Evolutionary conservation across 129 eudicot species (phyloP).

Genomic region (Smallanthus sonchifolius): DNA sequence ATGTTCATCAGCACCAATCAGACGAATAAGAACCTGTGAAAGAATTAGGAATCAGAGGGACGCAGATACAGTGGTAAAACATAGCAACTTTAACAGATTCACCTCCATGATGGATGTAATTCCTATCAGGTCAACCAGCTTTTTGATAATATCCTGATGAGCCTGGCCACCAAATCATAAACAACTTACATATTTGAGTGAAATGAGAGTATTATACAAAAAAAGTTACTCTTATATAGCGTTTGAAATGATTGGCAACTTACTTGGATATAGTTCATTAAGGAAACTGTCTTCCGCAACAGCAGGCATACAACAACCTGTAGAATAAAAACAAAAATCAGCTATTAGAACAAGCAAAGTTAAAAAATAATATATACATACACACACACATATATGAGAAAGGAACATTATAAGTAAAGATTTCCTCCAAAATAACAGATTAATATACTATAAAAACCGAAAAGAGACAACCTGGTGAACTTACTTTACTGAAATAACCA

Average conservation of each 20-base stretch:
- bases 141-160: conserved; percentile 74
- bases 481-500: conserved; percentile 97
- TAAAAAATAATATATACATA: not conserved
- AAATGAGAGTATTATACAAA: not conserved
- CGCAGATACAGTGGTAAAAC: not conserved
- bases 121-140: conserved; percentile 87
- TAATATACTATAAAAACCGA: not conserved
- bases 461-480: not conserved
- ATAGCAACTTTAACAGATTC: conserved; percentile 7
- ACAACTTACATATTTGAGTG: not conserved
- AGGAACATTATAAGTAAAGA: not conserved
- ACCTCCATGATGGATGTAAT: conserved; percentile 99
- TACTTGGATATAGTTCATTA: conserved; percentile 85
- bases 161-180: conserved; percentile 41
- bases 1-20: conserved; percentile 96
- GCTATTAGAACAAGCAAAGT: not conserved
- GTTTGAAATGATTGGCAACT: conserved; percentile 19
- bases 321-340: conserved; percentile 22
- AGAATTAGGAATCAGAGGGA: conserved; percentile 18
- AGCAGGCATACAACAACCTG: conserved; percentile 87
- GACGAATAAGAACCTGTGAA: conserved; percentile 87
- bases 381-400: not conserved
- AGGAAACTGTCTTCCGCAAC: conserved; percentile 81
- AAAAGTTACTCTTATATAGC: not conserved
- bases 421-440: not conserved